phyloP scores from a whole-genome alignment of 2,329 filamentous ascomycete genomes.

The Fusarium nisikadoi region DNA sequence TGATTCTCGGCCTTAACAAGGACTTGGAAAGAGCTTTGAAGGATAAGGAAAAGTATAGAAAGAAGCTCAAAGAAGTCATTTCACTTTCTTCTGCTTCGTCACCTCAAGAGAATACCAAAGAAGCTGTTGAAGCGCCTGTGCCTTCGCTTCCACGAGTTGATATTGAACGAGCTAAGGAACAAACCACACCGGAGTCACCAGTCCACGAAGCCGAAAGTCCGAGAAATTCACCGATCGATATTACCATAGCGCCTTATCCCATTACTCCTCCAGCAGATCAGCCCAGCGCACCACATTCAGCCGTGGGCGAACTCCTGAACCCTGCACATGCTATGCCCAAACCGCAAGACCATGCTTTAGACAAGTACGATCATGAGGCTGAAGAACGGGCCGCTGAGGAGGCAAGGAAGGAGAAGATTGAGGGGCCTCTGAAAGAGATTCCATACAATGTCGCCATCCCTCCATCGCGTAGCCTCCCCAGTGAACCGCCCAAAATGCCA shows the following conservation, averaged over 20 bases:
- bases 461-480: slow-evolving; percentile 66
- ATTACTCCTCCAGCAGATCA: slow-evolving; percentile 71
- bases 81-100: slow-evolving; percentile 51
- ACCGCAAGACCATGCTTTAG: slow-evolving; percentile 67
- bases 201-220: slow-evolving; percentile 61
- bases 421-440: slow-evolving; percentile 56
- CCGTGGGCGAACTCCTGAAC: slow-evolving; percentile 63
- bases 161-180: slow-evolving; percentile 35
- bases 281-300: slow-evolving; percentile 53
- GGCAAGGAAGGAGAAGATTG: slow-evolving; percentile 58
- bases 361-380: slow-evolving; percentile 66
- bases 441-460: slow-evolving; percentile 64
- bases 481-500: slow-evolving; percentile 61
- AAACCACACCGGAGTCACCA: slow-evolving; percentile 57
- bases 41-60: slow-evolving; percentile 93
- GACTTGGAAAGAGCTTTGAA: slow-evolving; percentile 91
- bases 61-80: slow-evolving; percentile 83
- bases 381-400: slow-evolving; percentile 60
- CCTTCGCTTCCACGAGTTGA: slow-evolving; percentile 41
- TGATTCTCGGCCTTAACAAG: slow-evolving; percentile 94
- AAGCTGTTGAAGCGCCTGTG: slow-evolving; percentile 12
- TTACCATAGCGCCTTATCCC: slow-evolving; percentile 70
- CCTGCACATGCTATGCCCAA: slow-evolving; percentile 70
- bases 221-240: slow-evolving; percentile 68
- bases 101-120: slow-evolving; percentile 31